Conservation (phyloP, 768 basidiomycete species). For the Mycena amicta region DNA sequence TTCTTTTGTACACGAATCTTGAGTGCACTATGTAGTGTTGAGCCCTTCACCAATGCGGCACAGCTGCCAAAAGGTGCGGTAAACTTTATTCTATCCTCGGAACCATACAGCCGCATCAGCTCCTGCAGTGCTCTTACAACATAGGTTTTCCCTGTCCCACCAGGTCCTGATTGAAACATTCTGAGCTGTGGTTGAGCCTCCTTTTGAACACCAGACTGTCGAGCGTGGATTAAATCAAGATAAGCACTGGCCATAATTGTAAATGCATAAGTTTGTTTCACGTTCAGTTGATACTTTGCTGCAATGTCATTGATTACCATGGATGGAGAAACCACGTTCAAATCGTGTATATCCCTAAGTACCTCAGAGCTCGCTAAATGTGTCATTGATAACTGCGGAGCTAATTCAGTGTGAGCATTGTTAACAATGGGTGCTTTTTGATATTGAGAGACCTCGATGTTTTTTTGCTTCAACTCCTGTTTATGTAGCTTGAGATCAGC, state of each 20-base stretch:
- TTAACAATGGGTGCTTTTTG: too few relatives aligned
- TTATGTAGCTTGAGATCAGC: too few relatives aligned
- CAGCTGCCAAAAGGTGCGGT: background rate
- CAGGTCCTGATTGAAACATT: constrained; percentile 25
- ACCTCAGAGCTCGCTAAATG: too few relatives aligned
- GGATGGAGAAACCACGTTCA: too few relatives aligned
- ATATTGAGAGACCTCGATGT: too few relatives aligned
- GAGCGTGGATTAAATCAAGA: background rate
- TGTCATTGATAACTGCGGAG: too few relatives aligned
- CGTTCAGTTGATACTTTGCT: background rate
- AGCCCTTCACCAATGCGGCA: background rate
- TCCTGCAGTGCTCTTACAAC: constrained; percentile 27
- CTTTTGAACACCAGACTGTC: background rate
- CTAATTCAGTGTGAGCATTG: too few relatives aligned
- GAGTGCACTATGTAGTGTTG: background rate
- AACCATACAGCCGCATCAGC: constrained; percentile 26
- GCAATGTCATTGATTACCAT: background rate
- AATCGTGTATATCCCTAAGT: too few relatives aligned
- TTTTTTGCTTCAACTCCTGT: too few relatives aligned
- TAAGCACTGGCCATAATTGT: background rate
- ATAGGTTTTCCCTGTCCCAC: constrained; percentile 37
- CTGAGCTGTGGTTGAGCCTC: constrained; percentile 17
- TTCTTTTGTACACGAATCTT: background rate
- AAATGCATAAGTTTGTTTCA: background rate
- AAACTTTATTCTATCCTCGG: constrained; percentile 12